A percentile compares a stretch with the other conserved stretches of the same genome.
Conservation (phyloP, 257 asterid genomes). For the Gardenia jasminoides region DNA sequence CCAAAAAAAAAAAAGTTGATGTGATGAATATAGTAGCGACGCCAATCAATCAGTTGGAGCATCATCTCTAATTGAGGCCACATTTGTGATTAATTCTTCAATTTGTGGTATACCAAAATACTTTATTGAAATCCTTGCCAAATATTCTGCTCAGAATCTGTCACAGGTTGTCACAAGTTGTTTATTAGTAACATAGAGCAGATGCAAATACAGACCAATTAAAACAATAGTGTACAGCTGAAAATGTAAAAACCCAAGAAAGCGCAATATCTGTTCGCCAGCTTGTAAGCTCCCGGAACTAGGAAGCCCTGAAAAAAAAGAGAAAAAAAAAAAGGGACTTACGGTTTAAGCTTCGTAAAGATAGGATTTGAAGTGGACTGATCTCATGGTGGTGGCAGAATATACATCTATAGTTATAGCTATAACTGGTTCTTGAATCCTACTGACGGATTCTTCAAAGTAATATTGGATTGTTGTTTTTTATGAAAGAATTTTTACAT, state of each 20-base stretch:
- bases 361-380: background rate
- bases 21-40: background rate
- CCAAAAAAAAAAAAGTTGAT: background rate
- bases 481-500: no score
- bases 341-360: background rate
- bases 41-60: background rate
- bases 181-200: background rate
- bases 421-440: background rate
- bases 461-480: no score
- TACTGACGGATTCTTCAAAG: background rate
- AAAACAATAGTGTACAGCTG: background rate
- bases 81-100: constrained; percentile 2
- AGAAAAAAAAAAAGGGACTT: background rate
- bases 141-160: background rate
- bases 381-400: background rate
- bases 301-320: background rate
- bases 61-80: background rate
- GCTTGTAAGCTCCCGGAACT: background rate
- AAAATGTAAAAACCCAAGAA: background rate
- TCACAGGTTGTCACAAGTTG: no score
- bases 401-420: background rate
- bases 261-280: background rate
- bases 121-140: background rate
- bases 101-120: background rate
- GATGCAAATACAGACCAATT: background rate